These are phyloP conservation scores for Ophiostoma himal-ulmi DNA, from an alignment of 2,329 filamentous ascomycete species.

Conservation along the genomic window DNA sequence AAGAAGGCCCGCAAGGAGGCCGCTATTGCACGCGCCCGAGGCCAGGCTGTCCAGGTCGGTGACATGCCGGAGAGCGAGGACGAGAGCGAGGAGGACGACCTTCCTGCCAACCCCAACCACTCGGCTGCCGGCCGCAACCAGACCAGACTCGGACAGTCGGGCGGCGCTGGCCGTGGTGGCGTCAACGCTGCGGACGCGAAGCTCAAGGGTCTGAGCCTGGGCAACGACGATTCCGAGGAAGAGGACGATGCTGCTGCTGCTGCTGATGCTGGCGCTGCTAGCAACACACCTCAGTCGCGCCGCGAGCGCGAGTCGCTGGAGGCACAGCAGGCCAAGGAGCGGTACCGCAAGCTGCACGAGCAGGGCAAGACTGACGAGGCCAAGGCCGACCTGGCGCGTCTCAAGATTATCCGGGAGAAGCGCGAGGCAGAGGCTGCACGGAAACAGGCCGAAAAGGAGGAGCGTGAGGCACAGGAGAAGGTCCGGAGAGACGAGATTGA, in stretches of 20 bases:
- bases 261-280: background rate
- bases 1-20: slow-evolving; percentile 65
- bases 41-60: slow-evolving; percentile 68
- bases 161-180: slow-evolving; percentile 33
- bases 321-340: slow-evolving; percentile 81
- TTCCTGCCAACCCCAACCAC: slow-evolving; percentile 90
- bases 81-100: slow-evolving; percentile 45
- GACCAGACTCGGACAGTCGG: slow-evolving; percentile 37
- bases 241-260: background rate
- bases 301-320: slow-evolving; percentile 69
- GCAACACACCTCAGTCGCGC: slow-evolving; percentile 38
- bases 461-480: slow-evolving; percentile 48
- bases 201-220: slow-evolving; percentile 44
- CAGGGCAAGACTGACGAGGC: slow-evolving; percentile 97
- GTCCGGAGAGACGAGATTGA: slow-evolving; percentile 47
- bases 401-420: slow-evolving; percentile 77
- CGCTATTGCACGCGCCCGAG: slow-evolving; percentile 60
- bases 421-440: slow-evolving; percentile 76
- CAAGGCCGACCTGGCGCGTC: slow-evolving; percentile 76
- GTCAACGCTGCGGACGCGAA: slow-evolving; percentile 39
- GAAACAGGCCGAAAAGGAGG: slow-evolving; percentile 64
- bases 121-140: slow-evolving; percentile 65
- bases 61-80: slow-evolving; percentile 74
- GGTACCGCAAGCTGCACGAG: slow-evolving; percentile 85
- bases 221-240: slow-evolving; percentile 25